Conservation (phyloP, 1,284 basidiomycete species). For the Cutaneotrichosporon spelunceum region DNA sequence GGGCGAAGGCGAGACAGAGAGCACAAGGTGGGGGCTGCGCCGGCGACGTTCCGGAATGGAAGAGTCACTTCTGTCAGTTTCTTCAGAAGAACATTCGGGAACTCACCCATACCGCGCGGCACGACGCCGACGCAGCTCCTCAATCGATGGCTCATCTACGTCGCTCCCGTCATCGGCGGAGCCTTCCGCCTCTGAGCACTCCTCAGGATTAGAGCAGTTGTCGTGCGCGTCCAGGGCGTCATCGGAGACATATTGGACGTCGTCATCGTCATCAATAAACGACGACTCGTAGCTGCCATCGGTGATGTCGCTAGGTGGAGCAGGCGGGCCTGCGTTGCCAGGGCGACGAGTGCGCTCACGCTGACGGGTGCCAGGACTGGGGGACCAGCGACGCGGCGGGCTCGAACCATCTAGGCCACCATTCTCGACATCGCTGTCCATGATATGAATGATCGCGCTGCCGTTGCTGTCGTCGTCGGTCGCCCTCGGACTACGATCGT, state of each 20-base stretch:
- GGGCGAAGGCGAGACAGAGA: background rate
- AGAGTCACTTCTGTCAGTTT: background rate
- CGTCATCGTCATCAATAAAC: conserved; percentile 20
- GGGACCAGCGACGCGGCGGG: too few species aligned
- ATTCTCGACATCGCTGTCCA: background rate
- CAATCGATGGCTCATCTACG: conserved; percentile 24
- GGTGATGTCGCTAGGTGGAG: background rate
- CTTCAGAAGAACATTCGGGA: too few species aligned
- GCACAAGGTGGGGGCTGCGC: background rate
- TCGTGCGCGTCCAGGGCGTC: conserved; percentile 7
- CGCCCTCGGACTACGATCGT: conserved; percentile 3
- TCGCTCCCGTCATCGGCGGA: conserved; percentile 22
- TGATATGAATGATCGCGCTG: background rate
- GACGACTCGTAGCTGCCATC: conserved; percentile 24
- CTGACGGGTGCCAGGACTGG: background rate
- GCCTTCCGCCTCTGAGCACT: background rate
- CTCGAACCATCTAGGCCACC: background rate
- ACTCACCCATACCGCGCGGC: conserved; percentile 22
- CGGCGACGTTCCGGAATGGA: background rate
- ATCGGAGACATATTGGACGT: background rate
- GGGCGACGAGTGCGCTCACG: background rate
- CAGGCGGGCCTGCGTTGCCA: background rate
- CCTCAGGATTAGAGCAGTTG: background rate
- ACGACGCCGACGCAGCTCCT: conserved; percentile 21
- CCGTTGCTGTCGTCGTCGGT: conserved; percentile 1